Conservation (phyloP, 805 yeast species). For the Yarrowia sp. region DNA sequence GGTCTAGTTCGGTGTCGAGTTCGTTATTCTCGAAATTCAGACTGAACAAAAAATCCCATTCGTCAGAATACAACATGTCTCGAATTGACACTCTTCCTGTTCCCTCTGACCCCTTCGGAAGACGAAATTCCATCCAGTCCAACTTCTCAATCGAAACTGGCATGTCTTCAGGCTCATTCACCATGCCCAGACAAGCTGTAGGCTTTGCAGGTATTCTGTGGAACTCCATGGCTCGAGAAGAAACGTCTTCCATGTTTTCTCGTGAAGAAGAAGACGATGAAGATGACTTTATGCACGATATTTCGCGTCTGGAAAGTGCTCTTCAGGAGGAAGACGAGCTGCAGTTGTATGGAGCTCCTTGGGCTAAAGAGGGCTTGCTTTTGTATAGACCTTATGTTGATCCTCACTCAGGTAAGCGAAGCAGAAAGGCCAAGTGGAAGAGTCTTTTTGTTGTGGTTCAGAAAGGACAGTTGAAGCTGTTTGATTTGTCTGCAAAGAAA, state of each 20-base stretch:
- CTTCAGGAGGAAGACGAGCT: conserved; percentile 57
- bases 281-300: conserved; percentile 34
- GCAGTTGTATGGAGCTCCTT: conserved; percentile 71
- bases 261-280: conserved; percentile 35
- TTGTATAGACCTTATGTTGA: conserved; percentile 39
- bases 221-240: conserved; percentile 37
- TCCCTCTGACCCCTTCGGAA: background rate
- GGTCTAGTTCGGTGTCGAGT: background rate
- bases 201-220: conserved; percentile 39
- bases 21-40: conserved; percentile 3
- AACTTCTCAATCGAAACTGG: conserved; percentile 43
- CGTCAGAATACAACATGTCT: conserved; percentile 10
- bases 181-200: conserved; percentile 37
- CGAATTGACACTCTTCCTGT: conserved; percentile 9
- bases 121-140: conserved; percentile 34
- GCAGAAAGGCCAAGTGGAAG: conserved; percentile 42
- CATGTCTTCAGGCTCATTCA: conserved; percentile 32
- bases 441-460: conserved; percentile 65
- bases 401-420: conserved; percentile 34
- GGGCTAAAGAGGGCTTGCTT: conserved; percentile 71
- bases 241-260: conserved; percentile 26
- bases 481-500: conserved; percentile 37
- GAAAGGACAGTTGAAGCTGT: conserved; percentile 61
- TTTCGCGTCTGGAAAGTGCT: conserved; percentile 37
- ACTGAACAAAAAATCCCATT: background rate